Percentiles rank a stretch among this genome's conserved stretches.
These are phyloP conservation scores for Eutrema yunnanense DNA, from an alignment of 345 rosid species.

Conservation along the genomic window DNA sequence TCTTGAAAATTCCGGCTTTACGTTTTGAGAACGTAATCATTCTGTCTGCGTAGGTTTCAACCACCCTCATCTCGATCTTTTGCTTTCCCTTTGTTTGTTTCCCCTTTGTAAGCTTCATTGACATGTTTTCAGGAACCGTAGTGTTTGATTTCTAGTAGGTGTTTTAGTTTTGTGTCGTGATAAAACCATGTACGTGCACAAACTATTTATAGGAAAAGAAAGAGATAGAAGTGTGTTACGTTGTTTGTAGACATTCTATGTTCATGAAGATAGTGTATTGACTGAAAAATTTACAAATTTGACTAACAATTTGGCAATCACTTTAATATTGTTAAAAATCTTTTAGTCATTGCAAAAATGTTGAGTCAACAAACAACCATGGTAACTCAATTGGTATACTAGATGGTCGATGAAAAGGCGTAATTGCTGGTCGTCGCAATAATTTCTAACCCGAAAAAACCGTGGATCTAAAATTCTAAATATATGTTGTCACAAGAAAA, in stretches of 20 bases:
- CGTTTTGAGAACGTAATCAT: conserved; percentile 41
- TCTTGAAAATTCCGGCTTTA: conserved; percentile 33
- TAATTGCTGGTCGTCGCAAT: no score
- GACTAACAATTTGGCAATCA: no score
- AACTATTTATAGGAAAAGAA: not conserved
- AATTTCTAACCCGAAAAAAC: no score
- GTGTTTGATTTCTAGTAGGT: not conserved
- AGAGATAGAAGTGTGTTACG: not conserved
- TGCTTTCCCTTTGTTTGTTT: conserved; percentile 27
- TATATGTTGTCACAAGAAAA: no score
- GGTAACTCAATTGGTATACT: no score
- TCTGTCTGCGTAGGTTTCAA: conserved; percentile 20
- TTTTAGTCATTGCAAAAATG: no score
- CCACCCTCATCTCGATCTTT: conserved; percentile 30
- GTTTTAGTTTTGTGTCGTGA: not conserved
- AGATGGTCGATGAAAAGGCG: no score
- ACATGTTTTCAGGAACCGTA: not conserved
- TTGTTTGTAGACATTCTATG: not conserved
- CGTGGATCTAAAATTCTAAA: no score
- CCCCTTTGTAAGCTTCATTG: not conserved
- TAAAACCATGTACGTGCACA: not conserved
- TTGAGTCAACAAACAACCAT: no score
- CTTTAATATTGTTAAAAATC: no score
- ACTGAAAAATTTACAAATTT: no score
- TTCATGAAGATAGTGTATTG: no score